Base-by-base conservation (phyloP, 2,329 filamentous ascomycete genomes). In the Monosporascus sp. region DNA sequence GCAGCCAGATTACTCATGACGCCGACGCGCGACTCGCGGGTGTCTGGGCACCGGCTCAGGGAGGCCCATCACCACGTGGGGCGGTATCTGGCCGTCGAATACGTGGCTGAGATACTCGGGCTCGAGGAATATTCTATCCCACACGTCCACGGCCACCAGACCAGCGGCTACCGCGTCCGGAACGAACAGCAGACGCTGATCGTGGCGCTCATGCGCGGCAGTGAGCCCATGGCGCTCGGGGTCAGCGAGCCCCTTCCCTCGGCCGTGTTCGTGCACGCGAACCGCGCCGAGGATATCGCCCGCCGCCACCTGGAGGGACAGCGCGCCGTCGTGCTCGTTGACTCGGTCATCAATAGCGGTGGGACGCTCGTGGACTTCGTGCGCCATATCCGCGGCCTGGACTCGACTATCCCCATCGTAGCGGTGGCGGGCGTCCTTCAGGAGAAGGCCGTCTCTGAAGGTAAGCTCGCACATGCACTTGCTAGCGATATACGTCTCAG, bases 201-300 rank as follows among this genome's bases (percentile, higher is more conserved):
- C 47, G 67, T 86, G 1, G 72, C 82, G 0, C 56, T 86, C n/a
- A 86, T 87, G 82, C 78, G 81, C 8, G 81, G 78, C 2, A 83
- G 82, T 8, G 81, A 85, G 56, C 73, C 82, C 0, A 82, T 87
- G 78, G 83, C 83, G 0, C 64, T 77, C 1, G 82, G 82, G 0
- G 70, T 87, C 46, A 80, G 66, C 57, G 72, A 81, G 0, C 77
- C 70, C 0, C 76, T 87, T 5, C 77, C 77, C 0, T 54, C 53
- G 0, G 79, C 81, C 4, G 74, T 70, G 62, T 82, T 84, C 50
- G 48, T 82, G 1, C 80, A 84, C 50, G 72, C 72, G 2, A 63
- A 58, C 1, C 5, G 48, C 3, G 65, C 73, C 0, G 50, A 60
- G 0, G 75, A 85, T 41, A 58, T 86, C 41, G 66, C 66, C 45